Base-by-base conservation (phyloP, 495 filamentous ascomycete species). In the Penicillium cataractarum region DNA sequence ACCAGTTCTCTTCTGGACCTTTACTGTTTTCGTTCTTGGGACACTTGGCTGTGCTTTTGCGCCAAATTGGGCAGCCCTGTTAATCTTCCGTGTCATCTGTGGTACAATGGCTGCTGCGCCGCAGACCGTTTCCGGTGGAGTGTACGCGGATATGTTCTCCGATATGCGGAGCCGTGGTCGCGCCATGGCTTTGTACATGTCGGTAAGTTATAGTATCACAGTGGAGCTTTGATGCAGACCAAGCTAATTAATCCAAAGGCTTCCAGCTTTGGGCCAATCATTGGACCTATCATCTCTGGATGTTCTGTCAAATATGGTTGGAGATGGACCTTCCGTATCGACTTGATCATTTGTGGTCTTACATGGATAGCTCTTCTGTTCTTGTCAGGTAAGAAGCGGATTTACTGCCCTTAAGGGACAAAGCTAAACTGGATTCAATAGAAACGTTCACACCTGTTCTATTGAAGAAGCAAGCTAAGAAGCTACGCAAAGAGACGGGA, bases 381-480 rank as follows among this genome's bases (percentile, higher is more conserved):
- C 40, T 67, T 86, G 10, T 61, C 81, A 49, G 81, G 84, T 71
- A 76, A 83, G 48, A 27, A 21, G n/a, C 13, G 13, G 6, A n/a
- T 15, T 42, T 19, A 4, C 15, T 31, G 2, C 3, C 13, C 3
- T 13, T 9, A 6, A 9, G 0, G 9, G 50, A 69, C 29, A 10
- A 15, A 13, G 17, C 40, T 66, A 21, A 61, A 13, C 8, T 1
- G 10, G 19, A 2, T 37, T 17, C 46, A 17, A 81, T 78, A 50
- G 77, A 87, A 74, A 93, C 91, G 0, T 93, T 92, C 67, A 84
- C 85, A 0, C 90, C 91, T 2, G 87, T 83, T 0, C 82, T 95
- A 31, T 82, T 95, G 17, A 84, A 84, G 10, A 65, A 75, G 17
- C 79, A 88, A 35, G 90, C 90, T 8, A 80, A 77, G 61, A 89